A percentile compares a stretch with the other conserved stretches of the same genome.
Evolutionary conservation across 129 eudicot species (phyloP).

Genomic region (Heracleum sosnowskyi): DNA sequence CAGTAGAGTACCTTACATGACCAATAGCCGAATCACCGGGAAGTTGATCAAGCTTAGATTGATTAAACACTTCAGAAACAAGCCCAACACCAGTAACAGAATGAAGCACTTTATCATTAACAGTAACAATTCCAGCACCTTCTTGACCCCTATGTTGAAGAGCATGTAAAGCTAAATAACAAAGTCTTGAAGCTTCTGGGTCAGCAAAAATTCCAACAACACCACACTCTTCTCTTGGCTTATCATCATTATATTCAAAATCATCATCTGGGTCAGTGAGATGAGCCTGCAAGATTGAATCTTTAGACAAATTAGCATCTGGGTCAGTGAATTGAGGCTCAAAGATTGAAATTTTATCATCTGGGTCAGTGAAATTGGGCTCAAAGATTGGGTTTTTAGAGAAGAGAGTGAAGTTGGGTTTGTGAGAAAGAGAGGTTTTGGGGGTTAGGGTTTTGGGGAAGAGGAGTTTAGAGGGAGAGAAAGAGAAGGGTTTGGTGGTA

Average conservation of each 20-base stretch:
- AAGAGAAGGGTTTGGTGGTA: conserved; percentile 5
- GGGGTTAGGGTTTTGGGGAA: conserved; percentile 17
- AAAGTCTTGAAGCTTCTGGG: conserved; percentile 45
- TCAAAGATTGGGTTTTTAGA: conserved; percentile 26
- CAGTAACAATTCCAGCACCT: conserved; percentile 38
- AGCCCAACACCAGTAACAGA: conserved; percentile 35
- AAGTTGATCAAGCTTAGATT: conserved; percentile 30
- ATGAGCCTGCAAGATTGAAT: conserved; percentile 20
- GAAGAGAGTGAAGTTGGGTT: conserved; percentile 1
- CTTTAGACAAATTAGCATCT: neutral
- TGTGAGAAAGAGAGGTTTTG: conserved; percentile 10
- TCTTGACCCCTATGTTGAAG: conserved; percentile 63
- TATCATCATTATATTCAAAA: conserved; percentile 15
- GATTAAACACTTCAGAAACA: conserved; percentile 33
- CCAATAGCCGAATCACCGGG: conserved; percentile 48
- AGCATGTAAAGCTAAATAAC: conserved; percentile 44
- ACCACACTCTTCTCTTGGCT: conserved; percentile 54
- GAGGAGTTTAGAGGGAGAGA: conserved; percentile 8
- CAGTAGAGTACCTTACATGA: conserved; percentile 41
- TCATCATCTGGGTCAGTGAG: conserved; percentile 14
- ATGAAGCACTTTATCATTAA: conserved; percentile 20
- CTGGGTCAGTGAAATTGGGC: conserved; percentile 14
- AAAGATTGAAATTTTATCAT: conserved; percentile 23
- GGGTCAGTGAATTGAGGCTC: conserved; percentile 9
- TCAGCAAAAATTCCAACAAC: conserved; percentile 51